Evolutionary conservation across 495 filamentous ascomycete species (phyloP).

Genomic region (Hamigera avellanea): DNA sequence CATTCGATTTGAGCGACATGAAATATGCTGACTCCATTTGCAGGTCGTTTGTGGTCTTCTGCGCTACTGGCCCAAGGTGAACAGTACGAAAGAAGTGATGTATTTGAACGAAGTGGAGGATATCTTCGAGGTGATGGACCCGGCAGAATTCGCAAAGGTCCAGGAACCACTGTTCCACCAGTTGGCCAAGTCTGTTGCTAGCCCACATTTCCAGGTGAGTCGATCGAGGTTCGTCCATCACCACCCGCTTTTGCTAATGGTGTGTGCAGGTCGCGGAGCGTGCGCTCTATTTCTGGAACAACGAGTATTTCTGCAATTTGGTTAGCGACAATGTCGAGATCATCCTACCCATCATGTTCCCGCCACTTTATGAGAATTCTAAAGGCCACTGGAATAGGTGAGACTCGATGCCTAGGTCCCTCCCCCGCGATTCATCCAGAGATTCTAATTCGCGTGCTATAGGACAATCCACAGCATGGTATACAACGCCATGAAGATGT

Average conservation of each 20-base stretch:
- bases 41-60: conserved; percentile 90
- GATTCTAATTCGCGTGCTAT: conserved; percentile 7
- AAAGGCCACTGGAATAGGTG: conserved; percentile 99
- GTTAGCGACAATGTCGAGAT: conserved; percentile 98
- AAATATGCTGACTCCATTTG: conserved; percentile 3
- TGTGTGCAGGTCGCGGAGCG: conserved; percentile 72
- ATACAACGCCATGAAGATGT: conserved; percentile 99
- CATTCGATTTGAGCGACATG: not conserved
- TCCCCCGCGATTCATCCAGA: not conserved
- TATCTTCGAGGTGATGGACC: conserved; percentile 99
- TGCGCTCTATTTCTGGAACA: conserved; percentile 99
- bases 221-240: not conserved
- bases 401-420: conserved; percentile 11
- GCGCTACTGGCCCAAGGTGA: conserved; percentile 97
- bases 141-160: conserved; percentile 95
- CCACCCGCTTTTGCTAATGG: not conserved
- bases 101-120: conserved; percentile 99
- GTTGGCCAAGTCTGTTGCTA: conserved; percentile 93
- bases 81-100: conserved; percentile 99
- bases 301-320: conserved; percentile 99
- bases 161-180: conserved; percentile 96
- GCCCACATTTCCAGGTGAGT: conserved; percentile 88
- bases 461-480: conserved; percentile 99
- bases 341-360: conserved; percentile 98
- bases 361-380: conserved; percentile 95